These are phyloP conservation scores for Macadamia tetraphylla DNA, from an alignment of 164 flowering plant species.

Conservation along the genomic window DNA sequence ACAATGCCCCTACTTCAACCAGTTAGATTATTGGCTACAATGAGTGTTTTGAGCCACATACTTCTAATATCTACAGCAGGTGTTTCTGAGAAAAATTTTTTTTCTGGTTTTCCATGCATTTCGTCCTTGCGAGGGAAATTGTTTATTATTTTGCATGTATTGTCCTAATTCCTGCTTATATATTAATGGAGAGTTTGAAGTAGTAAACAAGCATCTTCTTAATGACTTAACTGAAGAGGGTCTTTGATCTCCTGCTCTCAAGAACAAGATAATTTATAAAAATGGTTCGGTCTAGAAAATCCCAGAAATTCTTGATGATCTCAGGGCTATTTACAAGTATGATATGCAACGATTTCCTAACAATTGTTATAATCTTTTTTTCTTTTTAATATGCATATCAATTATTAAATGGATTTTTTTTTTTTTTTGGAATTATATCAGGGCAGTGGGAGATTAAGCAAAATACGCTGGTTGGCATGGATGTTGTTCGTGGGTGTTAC, in stretches of 20 bases:
- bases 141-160: not conserved
- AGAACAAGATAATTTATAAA: constrained; percentile 78
- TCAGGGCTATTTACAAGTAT: constrained; percentile 76
- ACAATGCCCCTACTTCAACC: constrained; percentile 99
- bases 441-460: constrained; percentile 99
- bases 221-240: constrained; percentile 97
- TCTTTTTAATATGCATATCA: constrained; percentile 3
- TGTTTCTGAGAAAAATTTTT: constrained; percentile 93
- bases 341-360: not conserved
- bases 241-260: constrained; percentile 80
- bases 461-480: constrained; percentile 89
- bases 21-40: constrained; percentile 98
- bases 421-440: constrained; percentile 13
- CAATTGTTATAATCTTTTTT: not conserved
- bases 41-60: constrained; percentile 97
- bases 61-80: constrained; percentile 92
- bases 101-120: not conserved
- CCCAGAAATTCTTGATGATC: constrained; percentile 63
- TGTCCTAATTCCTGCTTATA: not conserved
- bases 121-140: not conserved
- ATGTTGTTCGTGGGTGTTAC: constrained; percentile 88
- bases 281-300: constrained; percentile 82
- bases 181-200: constrained; percentile 94
- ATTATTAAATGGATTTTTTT: not conserved
- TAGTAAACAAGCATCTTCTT: constrained; percentile 96